phyloP scores from a whole-genome alignment of 495 filamentous ascomycete species.

The Patellaria atrata region DNA sequence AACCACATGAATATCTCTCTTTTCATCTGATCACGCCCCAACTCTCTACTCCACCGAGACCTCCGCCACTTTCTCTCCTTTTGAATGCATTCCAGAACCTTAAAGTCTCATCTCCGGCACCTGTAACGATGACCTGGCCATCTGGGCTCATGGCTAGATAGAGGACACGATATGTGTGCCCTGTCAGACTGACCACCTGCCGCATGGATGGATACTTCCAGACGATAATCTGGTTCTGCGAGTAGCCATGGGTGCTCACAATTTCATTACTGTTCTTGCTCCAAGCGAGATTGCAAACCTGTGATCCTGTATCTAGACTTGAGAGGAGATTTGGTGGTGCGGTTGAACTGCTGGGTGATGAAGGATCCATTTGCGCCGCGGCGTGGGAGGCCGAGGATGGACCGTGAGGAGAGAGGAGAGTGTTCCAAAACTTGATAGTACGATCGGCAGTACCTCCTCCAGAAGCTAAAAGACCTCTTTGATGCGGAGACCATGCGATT shows the following conservation, averaged over 20 bases:
- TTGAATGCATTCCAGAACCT: constrained; percentile 94
- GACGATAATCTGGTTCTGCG: constrained; percentile 92
- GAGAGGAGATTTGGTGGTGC: constrained; percentile 19
- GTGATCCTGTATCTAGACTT: constrained; percentile 73
- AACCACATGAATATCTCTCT: too few relatives aligned
- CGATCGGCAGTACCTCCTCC: constrained; percentile 93
- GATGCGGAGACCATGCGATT: constrained; percentile 97
- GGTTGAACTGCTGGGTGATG: constrained; percentile 10
- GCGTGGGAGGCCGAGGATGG: constrained; percentile 36
- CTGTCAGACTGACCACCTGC: constrained; percentile 85
- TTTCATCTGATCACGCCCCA: constrained; percentile 17
- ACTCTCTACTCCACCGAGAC: constrained; percentile 17
- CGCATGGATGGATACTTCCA: constrained; percentile 99
- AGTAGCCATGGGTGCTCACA: constrained; percentile 94
- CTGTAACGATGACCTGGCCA: constrained; percentile 83
- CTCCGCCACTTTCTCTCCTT: constrained; percentile 36
- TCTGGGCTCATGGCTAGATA: constrained; percentile 97
- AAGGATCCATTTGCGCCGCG: constrained; percentile 27
- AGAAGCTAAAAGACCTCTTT: constrained; percentile 82
- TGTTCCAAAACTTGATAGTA: constrained; percentile 96
- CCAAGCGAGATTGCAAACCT: constrained; percentile 96
- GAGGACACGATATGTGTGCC: constrained; percentile 89
- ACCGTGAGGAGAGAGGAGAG: constrained; percentile 34
- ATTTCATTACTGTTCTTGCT: constrained; percentile 91
- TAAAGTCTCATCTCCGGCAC: constrained; percentile 90